A percentile compares a stretch with the other conserved stretches of the same genome.
These are phyloP conservation scores for Magnaporthiopsis rhizophila DNA, from an alignment of 2,329 filamentous ascomycete species.

Conservation along the genomic window DNA sequence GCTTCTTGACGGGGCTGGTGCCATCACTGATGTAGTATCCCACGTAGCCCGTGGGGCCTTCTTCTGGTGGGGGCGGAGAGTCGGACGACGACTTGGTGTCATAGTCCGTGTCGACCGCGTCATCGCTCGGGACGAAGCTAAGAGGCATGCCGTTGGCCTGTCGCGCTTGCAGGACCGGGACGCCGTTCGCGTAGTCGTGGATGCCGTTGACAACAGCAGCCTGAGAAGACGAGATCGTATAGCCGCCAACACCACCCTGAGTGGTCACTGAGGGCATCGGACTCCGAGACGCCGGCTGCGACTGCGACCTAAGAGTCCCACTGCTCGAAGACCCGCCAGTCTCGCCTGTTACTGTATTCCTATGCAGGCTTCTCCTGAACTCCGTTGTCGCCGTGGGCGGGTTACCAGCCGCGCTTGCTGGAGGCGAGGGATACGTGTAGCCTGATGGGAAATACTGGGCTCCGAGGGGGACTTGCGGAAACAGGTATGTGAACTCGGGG, in stretches of 20 bases:
- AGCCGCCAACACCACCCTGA: conserved; percentile 15
- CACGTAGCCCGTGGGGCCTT: conserved; percentile 32
- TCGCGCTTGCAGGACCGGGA: conserved; percentile 26
- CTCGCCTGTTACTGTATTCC: conserved; percentile 35
- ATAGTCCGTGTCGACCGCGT: conserved; percentile 30
- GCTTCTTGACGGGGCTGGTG: conserved; percentile 18
- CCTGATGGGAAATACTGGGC: conserved; percentile 34
- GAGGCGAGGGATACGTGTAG: conserved; percentile 48
- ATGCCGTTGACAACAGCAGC: conserved; percentile 27
- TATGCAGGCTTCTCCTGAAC: conserved; percentile 48
- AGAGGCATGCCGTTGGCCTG: conserved; percentile 42
- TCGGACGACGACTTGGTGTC: conserved; percentile 34
- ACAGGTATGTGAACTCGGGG: conserved; percentile 44
- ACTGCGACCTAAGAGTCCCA: conserved; percentile 55
- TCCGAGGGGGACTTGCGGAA: conserved; percentile 28
- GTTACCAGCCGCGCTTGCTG: conserved; percentile 30
- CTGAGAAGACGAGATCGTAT: conserved; percentile 16
- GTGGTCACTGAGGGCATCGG: conserved; percentile 18
- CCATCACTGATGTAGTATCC: conserved; percentile 29
- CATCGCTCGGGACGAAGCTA: conserved; percentile 48
- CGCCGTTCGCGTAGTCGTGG: conserved; percentile 26
- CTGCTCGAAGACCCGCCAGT: conserved; percentile 37
- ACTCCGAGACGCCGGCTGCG: conserved; percentile 51
- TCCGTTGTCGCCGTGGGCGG: conserved; percentile 33
- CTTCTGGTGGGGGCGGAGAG: conserved; percentile 34